phyloP scores from a whole-genome alignment of 441 rosid species.

The Populus trichocarpa region DNA sequence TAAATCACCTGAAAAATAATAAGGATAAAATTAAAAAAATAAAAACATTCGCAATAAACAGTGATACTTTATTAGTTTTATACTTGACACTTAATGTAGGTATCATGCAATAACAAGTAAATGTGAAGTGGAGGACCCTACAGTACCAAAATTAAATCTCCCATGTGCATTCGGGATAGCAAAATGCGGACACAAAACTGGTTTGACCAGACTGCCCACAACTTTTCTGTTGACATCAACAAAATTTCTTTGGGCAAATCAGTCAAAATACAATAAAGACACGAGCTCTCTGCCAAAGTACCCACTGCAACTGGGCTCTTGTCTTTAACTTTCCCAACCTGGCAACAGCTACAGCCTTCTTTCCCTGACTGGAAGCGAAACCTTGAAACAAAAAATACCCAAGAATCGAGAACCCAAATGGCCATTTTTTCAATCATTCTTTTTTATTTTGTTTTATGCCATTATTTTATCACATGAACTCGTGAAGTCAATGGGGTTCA shows the following conservation, averaged over 20 bases:
- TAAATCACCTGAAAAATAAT: too few species aligned
- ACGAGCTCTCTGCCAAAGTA: neutral
- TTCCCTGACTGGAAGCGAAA: neutral
- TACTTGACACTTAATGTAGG: conserved; percentile 35
- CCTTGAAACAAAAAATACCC: neutral
- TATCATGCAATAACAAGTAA: conserved; percentile 27
- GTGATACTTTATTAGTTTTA: conserved; percentile 2
- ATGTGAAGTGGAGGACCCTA: too few species aligned
- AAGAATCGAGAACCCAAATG: too few species aligned
- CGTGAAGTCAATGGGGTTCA: too few species aligned
- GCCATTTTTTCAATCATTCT: too few species aligned
- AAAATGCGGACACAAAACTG: neutral
- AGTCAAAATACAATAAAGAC: neutral
- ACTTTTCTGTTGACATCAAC: neutral
- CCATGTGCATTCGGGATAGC: neutral
- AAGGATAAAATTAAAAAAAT: too few species aligned
- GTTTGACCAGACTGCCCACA: conserved; percentile 19
- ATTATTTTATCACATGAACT: too few species aligned
- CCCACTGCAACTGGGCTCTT: neutral
- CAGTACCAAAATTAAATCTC: too few species aligned
- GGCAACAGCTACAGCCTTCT: neutral
- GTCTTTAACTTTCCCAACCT: neutral
- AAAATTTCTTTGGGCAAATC: conserved; percentile 9
- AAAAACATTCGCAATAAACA: too few species aligned
- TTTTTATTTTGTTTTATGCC: too few species aligned